Percentiles rank a stretch among this genome's conserved stretches.
Evolutionary conservation across 2,329 filamentous ascomycete species (phyloP).

Genomic region (Colletotrichum higginsianum): DNA sequence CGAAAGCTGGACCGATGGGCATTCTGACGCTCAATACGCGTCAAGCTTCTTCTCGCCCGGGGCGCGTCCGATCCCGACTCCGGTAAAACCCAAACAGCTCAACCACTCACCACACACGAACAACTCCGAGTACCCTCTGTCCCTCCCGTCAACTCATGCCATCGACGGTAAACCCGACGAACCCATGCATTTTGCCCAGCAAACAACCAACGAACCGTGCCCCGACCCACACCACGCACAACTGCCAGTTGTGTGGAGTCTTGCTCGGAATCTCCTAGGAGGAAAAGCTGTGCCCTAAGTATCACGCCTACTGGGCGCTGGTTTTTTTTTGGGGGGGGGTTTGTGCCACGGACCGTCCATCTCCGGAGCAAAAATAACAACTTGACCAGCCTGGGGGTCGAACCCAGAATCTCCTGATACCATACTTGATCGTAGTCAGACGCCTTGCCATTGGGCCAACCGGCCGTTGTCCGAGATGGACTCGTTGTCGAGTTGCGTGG

Average conservation of each 20-base stretch:
- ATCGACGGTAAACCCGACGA: constrained; percentile 1
- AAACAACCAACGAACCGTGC: constrained; percentile 40
- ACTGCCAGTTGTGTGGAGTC: constrained; percentile 15
- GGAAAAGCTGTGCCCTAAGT: constrained; percentile 16
- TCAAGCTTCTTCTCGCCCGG: constrained; percentile 7
- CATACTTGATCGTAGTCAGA: constrained; percentile 56
- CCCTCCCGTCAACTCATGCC: constrained; percentile 11
- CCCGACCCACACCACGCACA: constrained; percentile 20
- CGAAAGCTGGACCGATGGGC: neutral
- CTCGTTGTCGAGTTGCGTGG: neutral
- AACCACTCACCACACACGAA: neutral
- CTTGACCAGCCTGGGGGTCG: constrained; percentile 42
- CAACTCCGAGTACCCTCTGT: no score
- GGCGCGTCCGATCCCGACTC: constrained; percentile 4
- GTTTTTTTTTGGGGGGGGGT: no score
- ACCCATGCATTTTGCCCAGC: constrained; percentile 28
- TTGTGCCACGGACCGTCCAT: no score
- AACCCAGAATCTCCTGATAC: constrained; percentile 43
- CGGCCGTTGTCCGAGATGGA: constrained; percentile 21
- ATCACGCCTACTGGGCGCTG: neutral
- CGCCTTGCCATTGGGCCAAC: constrained; percentile 59
- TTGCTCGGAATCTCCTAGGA: constrained; percentile 11
- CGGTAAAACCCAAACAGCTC: no score
- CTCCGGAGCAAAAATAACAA: neutral
- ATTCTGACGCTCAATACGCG: neutral